phyloP scores from a whole-genome alignment of 2,329 filamentous ascomycete species.

The Claviceps sp. region DNA sequence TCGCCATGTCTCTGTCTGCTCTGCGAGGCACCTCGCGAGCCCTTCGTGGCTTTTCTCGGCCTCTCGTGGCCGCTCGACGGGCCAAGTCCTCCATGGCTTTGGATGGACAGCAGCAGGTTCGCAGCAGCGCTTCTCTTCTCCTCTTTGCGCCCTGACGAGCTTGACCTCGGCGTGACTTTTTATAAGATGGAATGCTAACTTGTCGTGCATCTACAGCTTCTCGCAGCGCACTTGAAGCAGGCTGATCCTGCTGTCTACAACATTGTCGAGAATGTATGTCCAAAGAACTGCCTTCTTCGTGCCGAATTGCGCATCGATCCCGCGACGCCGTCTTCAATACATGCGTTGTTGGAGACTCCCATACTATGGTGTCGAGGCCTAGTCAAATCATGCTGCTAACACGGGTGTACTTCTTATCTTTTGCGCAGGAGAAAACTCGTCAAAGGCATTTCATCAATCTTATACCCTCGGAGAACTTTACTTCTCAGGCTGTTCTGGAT shows the following conservation, averaged over 20 bases:
- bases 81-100: conserved; percentile 32
- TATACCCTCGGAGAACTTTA: conserved; percentile 92
- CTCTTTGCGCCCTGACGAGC: not conserved
- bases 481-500: conserved; percentile 82
- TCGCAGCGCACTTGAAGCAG: conserved; percentile 65
- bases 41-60: conserved; percentile 27
- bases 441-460: conserved; percentile 99
- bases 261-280: conserved; percentile 72
- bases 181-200: conserved; percentile 6
- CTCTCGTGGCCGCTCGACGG: conserved; percentile 19
- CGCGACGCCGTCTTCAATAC: too few species aligned
- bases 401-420: too few species aligned
- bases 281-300: not conserved
- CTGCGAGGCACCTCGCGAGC: conserved; percentile 36
- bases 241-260: conserved; percentile 78
- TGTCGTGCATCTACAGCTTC: conserved; percentile 47
- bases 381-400: not conserved
- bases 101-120: conserved; percentile 48
- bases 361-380: too few species aligned
- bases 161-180: not conserved
- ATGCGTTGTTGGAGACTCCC: too few species aligned
- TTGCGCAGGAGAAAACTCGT: conserved; percentile 71
- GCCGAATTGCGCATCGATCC: not conserved
- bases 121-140: conserved; percentile 9
- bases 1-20: conserved; percentile 32